A percentile compares a stretch with the other conserved stretches of the same genome.
These are phyloP conservation scores for Trichosporon coremiiforme DNA, from an alignment of 1,284 basidiomycete species.

Conservation along the genomic window DNA sequence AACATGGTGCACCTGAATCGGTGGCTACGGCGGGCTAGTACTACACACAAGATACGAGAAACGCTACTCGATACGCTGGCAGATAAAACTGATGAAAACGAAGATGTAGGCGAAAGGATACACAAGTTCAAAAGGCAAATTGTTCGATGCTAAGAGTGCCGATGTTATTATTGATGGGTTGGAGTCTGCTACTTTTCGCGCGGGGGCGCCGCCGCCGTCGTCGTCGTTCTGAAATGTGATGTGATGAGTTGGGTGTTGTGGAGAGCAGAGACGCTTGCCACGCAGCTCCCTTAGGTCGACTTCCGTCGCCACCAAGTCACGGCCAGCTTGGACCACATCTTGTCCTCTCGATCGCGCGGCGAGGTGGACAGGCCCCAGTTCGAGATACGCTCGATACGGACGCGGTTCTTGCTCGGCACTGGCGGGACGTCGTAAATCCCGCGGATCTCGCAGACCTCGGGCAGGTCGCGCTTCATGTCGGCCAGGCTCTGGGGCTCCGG, in stretches of 20 bases:
- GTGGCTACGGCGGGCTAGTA: no score
- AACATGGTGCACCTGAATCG: no score
- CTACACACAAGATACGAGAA: no score
- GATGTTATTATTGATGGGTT: background rate
- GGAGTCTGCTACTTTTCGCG: background rate
- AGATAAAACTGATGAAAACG: no score
- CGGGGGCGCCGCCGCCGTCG: no score
- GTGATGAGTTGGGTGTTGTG: no score
- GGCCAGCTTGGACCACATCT: background rate
- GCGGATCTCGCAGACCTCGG: background rate
- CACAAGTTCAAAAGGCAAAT: no score
- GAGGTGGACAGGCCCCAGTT: background rate
- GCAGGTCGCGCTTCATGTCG: background rate
- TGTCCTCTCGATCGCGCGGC: background rate
- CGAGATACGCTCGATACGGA: constrained; percentile 9
- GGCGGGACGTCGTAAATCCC: background rate
- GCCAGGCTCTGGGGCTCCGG: background rate
- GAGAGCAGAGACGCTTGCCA: background rate
- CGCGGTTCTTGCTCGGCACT: background rate
- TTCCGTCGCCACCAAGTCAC: background rate
- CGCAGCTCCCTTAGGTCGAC: background rate
- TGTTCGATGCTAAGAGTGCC: no score
- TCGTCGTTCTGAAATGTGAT: no score
- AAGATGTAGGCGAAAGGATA: no score
- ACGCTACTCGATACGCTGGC: no score